phyloP scores from a whole-genome alignment of 2,329 filamentous ascomycete genomes.

The Penicillium rolfsii region DNA sequence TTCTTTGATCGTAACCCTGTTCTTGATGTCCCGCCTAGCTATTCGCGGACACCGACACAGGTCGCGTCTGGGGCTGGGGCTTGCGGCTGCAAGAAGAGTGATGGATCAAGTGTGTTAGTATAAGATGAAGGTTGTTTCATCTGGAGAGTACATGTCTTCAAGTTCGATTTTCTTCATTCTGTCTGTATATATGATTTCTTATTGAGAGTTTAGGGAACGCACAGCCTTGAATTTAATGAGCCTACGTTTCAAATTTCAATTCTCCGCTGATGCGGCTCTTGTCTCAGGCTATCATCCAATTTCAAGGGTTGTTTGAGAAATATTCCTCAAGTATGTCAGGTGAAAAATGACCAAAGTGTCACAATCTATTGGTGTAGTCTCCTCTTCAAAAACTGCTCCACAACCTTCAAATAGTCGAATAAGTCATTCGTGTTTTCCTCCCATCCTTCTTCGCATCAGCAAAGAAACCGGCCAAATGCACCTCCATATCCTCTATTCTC shows the following conservation, averaged over 20 bases:
- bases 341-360: background rate
- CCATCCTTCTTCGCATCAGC: no score
- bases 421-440: background rate
- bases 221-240: no score
- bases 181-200: background rate
- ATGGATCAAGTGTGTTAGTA: conserved; percentile 45
- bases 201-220: no score
- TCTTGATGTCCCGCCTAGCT: conserved; percentile 78
- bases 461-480: background rate
- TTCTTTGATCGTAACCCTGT: conserved; percentile 82
- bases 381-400: background rate
- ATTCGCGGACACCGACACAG: conserved; percentile 72
- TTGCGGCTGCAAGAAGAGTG: conserved; percentile 42
- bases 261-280: background rate
- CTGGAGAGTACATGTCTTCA: background rate
- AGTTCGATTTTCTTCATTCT: background rate
- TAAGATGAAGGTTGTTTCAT: conserved; percentile 19
- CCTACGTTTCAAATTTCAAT: no score
- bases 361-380: background rate
- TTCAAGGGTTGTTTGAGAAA: background rate
- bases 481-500: background rate
- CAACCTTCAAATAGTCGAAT: background rate
- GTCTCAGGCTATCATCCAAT: background rate
- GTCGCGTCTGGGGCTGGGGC: conserved; percentile 52
- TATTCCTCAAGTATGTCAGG: background rate